Evolutionary conservation across 2,329 filamentous ascomycete genomes (phyloP), one percentile per base, ranked within the genome.

Genomic region (Aotearoamyces nothofagi): DNA sequence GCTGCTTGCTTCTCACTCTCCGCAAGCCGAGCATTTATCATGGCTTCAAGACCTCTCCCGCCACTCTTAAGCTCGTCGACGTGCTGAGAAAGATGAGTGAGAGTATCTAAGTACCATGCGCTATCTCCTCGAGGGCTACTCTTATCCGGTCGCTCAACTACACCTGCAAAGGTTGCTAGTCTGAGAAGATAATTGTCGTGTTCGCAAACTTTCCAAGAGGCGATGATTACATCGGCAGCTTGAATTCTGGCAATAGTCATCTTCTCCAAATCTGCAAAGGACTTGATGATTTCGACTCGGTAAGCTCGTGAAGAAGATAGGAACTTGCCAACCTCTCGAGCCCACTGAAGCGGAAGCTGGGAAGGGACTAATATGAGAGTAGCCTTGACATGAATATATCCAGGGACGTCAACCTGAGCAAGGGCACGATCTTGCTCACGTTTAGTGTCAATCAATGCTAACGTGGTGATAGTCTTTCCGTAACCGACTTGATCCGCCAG

Each of bases 401-500:
- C 34, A 14, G 17, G 8, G 3, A 17, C n/a, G 8, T 13, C n/a
- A 5, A 29, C 30, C 5, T 12, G 16, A 3, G 17, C 15, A 13
- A 17, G 11, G 4, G 27, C 12, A 12, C 22, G n/a, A 24, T 35
- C 38, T 8, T 22, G 17, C 5, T 20, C n/a, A 12, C 16, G 16
- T n/a, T 34, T 56, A 4, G 51, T 46, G 19, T 66, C 55, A 16
- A 76, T 60, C 6, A 78, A 47, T 1, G 58, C 69, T 9, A 78
- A 54, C 2, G 61, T 62, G 0, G 66, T 62, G 2, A 70, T 62
- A 0, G 74, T 79, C 41, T 80, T 79, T 0, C 75, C 75, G 41
- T 73, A 78, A 0, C 69, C 72, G 17, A 76, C 69, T 24, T 68
- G 58, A 40, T 77, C 70, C 2, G 71, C 71, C 17, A 77, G 54